phyloP scores from a whole-genome alignment of 2,329 filamentous ascomycete genomes.

The Ceratocystis alfenasii region DNA sequence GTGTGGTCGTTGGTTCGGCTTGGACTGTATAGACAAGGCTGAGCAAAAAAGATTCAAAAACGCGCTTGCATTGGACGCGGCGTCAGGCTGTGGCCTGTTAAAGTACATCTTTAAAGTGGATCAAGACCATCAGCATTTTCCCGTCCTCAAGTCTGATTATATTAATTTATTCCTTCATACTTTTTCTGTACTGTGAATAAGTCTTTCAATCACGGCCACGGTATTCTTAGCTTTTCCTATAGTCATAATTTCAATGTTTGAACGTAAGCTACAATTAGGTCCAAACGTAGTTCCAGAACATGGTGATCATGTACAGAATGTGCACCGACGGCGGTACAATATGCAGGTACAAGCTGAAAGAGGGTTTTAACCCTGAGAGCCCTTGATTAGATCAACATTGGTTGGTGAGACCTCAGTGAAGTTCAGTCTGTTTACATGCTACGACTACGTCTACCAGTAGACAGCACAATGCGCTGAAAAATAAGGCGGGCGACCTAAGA shows the following conservation, averaged over 20 bases:
- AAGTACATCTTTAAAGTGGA: slow-evolving; percentile 18
- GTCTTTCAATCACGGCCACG: too few species aligned
- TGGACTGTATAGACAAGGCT: not conserved
- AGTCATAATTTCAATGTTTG: too few species aligned
- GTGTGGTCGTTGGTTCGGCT: not conserved
- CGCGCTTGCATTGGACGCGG: slow-evolving; percentile 7
- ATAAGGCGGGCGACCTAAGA: not conserved
- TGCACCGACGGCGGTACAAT: too few species aligned
- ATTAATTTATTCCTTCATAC: not conserved
- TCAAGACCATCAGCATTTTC: not conserved
- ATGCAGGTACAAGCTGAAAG: not conserved
- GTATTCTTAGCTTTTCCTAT: too few species aligned
- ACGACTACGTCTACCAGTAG: too few species aligned
- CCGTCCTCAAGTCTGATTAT: not conserved
- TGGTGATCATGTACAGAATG: too few species aligned
- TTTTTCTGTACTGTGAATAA: not conserved
- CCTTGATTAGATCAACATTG: too few species aligned
- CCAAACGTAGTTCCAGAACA: too few species aligned
- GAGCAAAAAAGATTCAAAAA: slow-evolving; percentile 14
- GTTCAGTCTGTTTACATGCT: too few species aligned
- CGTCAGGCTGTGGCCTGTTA: slow-evolving; percentile 10
- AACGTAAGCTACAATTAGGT: too few species aligned
- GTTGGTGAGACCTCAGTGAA: too few species aligned
- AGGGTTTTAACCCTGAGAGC: not conserved
- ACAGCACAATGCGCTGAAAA: too few species aligned